Evolutionary conservation across 129 eudicot species (phyloP), one percentile per base, ranked within the genome.

Genomic region (Smallanthus sonchifolius): DNA sequence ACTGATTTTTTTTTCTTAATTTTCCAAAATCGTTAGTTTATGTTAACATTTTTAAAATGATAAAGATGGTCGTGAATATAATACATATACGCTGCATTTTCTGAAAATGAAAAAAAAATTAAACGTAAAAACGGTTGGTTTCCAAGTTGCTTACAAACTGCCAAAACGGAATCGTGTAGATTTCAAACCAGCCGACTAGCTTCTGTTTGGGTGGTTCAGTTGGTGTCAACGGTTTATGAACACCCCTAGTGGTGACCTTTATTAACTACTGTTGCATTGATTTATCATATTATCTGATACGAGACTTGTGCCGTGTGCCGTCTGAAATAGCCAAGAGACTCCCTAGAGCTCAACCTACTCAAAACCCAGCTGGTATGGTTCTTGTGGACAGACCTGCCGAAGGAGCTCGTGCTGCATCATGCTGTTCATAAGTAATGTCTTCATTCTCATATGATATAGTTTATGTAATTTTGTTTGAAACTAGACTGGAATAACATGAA

Each of bases 281-380:
- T 48, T 34, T 43, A 6, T 59, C 15, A 64, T 1, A 4, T 48
- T 19, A 37, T 79, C 40, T 80, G 16, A 69, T 52, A 16, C 16
- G 34, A 34, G 11, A 11, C n/a, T n/a, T n/a, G n/a, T n/a, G n/a
- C 56, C 8, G 57, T 72, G 48, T 48, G 40, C 2, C 47, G 48
- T 48, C 42, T 74, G 67, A 65, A 80, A 70, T 91, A 94, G 98
- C 98, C 8, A 94, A 86, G 70, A 78, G 84, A 75, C 77, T 94
- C 55, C 98, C 98, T 55, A 88, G 96, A 83, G 96, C 98, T 70
- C 96, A 90, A 74, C 92, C 97, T 30, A 82, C 87, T 36, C 97
- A 90, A 77, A 88, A 87, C 79, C 96, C 97, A 17, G 91, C 97
- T 2, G 98, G 98, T 35, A 94, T 94, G 98, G 95, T 94, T 82